Conservation (phyloP, 2,329 filamentous ascomycete genomes). For the Colletotrichum sansevieriae region DNA sequence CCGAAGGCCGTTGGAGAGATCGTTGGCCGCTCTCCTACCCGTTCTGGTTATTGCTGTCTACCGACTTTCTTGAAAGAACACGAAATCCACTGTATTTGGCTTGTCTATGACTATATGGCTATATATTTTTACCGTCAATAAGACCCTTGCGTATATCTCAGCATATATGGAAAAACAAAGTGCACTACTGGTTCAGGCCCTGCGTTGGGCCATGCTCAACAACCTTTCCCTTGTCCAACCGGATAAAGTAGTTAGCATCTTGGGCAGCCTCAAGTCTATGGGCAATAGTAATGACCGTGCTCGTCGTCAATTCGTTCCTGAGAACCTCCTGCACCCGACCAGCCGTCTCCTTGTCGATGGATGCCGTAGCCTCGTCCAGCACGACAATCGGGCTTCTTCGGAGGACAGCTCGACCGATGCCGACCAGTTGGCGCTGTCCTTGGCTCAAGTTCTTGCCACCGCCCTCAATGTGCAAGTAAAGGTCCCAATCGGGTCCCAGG, state of each 20-base stretch:
- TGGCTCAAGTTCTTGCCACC: slow-evolving; percentile 74
- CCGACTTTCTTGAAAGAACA: no score
- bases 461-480: slow-evolving; percentile 67
- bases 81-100: no score
- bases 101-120: no score
- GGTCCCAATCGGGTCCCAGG: slow-evolving; percentile 62
- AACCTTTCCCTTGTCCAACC: slow-evolving; percentile 65
- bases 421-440: slow-evolving; percentile 73
- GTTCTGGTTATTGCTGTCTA: no score
- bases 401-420: slow-evolving; percentile 71
- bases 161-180: background rate
- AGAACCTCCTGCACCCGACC: slow-evolving; percentile 69
- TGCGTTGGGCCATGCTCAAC: slow-evolving; percentile 61
- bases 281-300: slow-evolving; percentile 76
- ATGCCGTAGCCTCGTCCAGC: slow-evolving; percentile 75
- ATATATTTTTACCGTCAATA: background rate
- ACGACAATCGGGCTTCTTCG: slow-evolving; percentile 71
- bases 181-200: slow-evolving; percentile 19
- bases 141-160: background rate
- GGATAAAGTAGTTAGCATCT: slow-evolving; percentile 67
- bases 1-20: no score
- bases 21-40: no score
- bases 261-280: slow-evolving; percentile 73
- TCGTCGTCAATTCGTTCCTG: slow-evolving; percentile 64
- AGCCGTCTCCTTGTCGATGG: slow-evolving; percentile 71